Evolutionary conservation across 2,329 filamentous ascomycete genomes (phyloP).

Genomic region (Colletotrichum phormii): DNA sequence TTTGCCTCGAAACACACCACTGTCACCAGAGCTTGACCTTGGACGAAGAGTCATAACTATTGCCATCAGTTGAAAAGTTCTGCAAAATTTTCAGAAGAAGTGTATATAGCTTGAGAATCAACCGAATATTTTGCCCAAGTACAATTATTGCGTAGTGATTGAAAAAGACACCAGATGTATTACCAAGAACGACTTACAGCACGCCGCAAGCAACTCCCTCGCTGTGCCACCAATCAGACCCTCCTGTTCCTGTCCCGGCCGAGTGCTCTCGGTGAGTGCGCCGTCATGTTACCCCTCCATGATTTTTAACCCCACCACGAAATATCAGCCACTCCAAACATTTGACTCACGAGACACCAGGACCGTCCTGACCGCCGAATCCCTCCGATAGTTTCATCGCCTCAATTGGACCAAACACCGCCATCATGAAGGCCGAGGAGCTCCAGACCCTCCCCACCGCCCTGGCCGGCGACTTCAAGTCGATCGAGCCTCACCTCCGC

Average conservation of each 20-base stretch:
- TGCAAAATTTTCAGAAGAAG: not conserved
- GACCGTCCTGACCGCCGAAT: slow-evolving; percentile 15
- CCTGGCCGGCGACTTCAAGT: slow-evolving; percentile 80
- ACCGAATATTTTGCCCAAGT: rapidly evolving
- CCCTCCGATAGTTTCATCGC: slow-evolving; percentile 13
- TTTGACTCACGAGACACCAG: slow-evolving; percentile 38
- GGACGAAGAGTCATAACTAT: slow-evolving; percentile 21
- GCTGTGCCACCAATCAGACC: slow-evolving; percentile 27
- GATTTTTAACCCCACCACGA: slow-evolving; percentile 36
- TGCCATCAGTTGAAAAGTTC: not conserved
- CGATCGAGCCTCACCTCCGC: slow-evolving; percentile 78
- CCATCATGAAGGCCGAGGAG: slow-evolving; percentile 68
- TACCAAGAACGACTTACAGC: not conserved
- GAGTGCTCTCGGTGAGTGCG: slow-evolving; percentile 27
- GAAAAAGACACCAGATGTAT: too few relatives aligned
- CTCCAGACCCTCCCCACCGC: slow-evolving; percentile 62
- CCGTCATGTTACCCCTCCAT: slow-evolving; percentile 34
- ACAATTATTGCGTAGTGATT: too few relatives aligned
- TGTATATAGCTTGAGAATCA: rapidly evolving
- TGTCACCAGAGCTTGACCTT: slow-evolving; percentile 6
- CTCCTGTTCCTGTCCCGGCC: not conserved
- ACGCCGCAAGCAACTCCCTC: not conserved
- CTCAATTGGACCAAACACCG: slow-evolving; percentile 34
- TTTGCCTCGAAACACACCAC: not conserved
- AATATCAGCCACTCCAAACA: slow-evolving; percentile 33